A percentile compares a stretch with the other conserved stretches of the same genome.
Conservation (phyloP, 176 grass and related monocot genomes). For the Musa acuminata region DNA sequence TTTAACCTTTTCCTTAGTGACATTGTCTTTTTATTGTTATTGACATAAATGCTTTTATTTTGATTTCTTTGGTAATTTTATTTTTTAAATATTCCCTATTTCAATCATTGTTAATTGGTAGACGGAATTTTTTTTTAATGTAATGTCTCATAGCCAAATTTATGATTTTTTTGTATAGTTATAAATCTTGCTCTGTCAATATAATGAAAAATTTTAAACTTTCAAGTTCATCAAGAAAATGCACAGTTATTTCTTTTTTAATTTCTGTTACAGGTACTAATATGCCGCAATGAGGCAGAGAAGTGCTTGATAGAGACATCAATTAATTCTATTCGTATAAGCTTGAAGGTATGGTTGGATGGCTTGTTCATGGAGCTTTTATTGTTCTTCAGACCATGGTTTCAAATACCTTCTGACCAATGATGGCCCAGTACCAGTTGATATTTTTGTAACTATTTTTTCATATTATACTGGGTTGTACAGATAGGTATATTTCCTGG, state of each 20-base stretch:
- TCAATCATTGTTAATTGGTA: not conserved
- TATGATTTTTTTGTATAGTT: not conserved
- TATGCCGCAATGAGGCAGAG: slow-evolving; percentile 93
- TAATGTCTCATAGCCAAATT: too few relatives aligned
- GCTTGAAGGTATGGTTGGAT: slow-evolving; percentile 55
- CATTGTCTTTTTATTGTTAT: not conserved
- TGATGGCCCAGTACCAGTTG: too few relatives aligned
- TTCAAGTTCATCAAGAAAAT: not conserved
- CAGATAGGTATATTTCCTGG: too few relatives aligned
- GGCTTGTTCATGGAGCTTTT: not conserved
- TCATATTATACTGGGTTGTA: too few relatives aligned
- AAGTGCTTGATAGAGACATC: slow-evolving; percentile 97
- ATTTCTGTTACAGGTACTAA: slow-evolving; percentile 52
- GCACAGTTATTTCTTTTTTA: not conserved
- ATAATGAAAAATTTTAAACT: slow-evolving; percentile 1
- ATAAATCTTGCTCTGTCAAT: not conserved
- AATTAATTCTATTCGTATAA: slow-evolving; percentile 92
- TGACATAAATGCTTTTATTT: not conserved
- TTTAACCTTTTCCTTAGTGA: not conserved
- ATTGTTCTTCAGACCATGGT: too few relatives aligned
- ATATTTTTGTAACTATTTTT: too few relatives aligned
- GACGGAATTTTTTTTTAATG: not conserved
- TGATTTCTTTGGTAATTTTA: not conserved
- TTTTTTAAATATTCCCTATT: not conserved
- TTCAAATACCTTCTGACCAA: too few relatives aligned